A percentile compares a stretch with the other conserved stretches of the same genome.
These are phyloP conservation scores for Plectranthus barbatus DNA, from an alignment of 257 asterid species.

Conservation along the genomic window DNA sequence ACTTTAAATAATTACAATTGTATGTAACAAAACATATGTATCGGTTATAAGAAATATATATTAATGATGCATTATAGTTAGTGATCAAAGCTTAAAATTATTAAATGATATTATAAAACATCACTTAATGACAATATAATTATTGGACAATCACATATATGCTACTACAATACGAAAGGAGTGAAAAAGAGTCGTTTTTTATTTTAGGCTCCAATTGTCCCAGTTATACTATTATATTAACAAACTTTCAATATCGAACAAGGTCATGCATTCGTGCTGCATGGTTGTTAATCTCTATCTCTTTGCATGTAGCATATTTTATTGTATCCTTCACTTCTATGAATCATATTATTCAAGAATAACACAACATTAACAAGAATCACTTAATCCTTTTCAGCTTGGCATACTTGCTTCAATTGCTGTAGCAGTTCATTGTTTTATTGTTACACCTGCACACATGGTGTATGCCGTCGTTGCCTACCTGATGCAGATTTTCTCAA, in stretches of 20 bases:
- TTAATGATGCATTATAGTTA: background rate
- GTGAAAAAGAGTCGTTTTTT: no score
- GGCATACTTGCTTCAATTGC: constrained; percentile 68
- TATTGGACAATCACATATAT: background rate
- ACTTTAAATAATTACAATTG: background rate
- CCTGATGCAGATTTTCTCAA: constrained; percentile 18
- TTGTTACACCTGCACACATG: constrained; percentile 62
- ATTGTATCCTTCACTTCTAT: background rate
- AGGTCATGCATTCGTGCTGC: constrained; percentile 7
- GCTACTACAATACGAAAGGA: background rate
- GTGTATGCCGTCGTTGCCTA: constrained; percentile 57
- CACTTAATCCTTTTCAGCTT: constrained; percentile 38
- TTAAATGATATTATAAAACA: background rate
- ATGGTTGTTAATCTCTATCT: background rate
- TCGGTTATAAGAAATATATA: background rate
- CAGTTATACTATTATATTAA: background rate
- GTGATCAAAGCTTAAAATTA: background rate
- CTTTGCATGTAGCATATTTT: background rate
- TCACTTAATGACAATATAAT: background rate
- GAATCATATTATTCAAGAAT: background rate
- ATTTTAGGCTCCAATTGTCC: background rate
- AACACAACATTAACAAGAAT: background rate
- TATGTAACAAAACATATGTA: background rate
- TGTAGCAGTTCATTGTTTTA: constrained; percentile 24
- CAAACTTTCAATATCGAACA: constrained; percentile 4